Evolutionary conservation across 2,329 filamentous ascomycete species (phyloP).

Genomic region (Ophiocordyceps robertsii): DNA sequence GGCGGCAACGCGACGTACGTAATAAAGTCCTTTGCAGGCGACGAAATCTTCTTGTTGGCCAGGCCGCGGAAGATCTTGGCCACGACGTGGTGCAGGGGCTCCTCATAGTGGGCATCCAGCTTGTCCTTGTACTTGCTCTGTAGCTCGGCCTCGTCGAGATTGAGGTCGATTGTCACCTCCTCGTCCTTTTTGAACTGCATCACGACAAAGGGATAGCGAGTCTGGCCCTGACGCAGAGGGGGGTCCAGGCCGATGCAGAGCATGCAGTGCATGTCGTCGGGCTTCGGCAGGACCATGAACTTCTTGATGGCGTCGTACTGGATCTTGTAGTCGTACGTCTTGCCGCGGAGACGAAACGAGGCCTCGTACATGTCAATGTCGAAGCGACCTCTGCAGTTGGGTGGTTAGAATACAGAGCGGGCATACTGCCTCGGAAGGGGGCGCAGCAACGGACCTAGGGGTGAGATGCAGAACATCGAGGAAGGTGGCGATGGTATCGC

Average conservation of each 20-base stretch:
- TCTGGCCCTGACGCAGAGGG: constrained; percentile 91
- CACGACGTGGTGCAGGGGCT: constrained; percentile 84
- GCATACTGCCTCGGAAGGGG: not conserved
- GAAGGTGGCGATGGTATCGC: constrained; percentile 95
- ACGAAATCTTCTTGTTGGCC: constrained; percentile 88
- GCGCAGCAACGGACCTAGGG: constrained; percentile 49
- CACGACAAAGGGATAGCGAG: constrained; percentile 92
- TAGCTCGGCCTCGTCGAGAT: constrained; percentile 83
- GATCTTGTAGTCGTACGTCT: constrained; percentile 99
- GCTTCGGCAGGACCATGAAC: constrained; percentile 96
- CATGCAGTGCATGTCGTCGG: constrained; percentile 93
- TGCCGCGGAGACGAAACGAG: constrained; percentile 91
- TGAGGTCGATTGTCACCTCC: constrained; percentile 90
- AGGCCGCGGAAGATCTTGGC: constrained; percentile 91
- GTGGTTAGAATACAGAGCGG: not conserved
- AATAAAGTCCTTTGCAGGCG: constrained; percentile 85
- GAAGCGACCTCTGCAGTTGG: constrained; percentile 72
- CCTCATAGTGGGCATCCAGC: constrained; percentile 79
- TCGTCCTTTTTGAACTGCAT: constrained; percentile 99
- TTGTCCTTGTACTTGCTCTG: constrained; percentile 80
- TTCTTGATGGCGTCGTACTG: constrained; percentile 97
- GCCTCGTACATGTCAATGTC: constrained; percentile 99
- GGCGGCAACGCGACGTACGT: constrained; percentile 36
- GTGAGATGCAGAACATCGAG: constrained; percentile 94
- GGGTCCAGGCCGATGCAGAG: constrained; percentile 91